Evolutionary conservation across 2,329 filamentous ascomycete genomes (phyloP), one percentile per base, ranked within the genome.

Genomic region (Phialocephala subalpina): DNA sequence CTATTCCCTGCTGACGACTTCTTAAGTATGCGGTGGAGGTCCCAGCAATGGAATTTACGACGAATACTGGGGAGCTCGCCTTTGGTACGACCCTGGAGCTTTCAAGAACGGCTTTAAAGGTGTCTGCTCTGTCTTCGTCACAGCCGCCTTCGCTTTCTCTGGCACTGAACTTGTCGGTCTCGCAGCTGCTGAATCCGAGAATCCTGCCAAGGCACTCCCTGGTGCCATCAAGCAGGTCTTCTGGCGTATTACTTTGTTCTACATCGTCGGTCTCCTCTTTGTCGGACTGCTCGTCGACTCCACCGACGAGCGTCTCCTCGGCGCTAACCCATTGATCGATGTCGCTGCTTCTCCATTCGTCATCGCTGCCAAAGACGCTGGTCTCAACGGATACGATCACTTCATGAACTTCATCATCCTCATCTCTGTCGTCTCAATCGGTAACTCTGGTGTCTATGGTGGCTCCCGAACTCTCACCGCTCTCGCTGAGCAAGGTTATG

Each of bases 361-460:
- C 73, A 96, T 97, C 73, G 92, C 94, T 70, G 97, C 97, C 73
- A 84, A 91, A 71, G 90, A 93, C 69, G 93, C 93, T 2, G 90
- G 92, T n/a, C 96, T 97, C 72, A 80, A 86, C 57, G 90, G 90
- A 1, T 86, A 97, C 2, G 92, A 93, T 2, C 93, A 90, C 0
- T 87, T 97, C 67, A 96, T 97, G 91, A 97, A 97, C 79, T 89
- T 89, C 42, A 92, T 97, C 69, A 97, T 97, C 77, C 88, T 97
- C 76, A 88, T 97, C 67, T 92, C 94, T 29, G 93, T 97, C 33
- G 82, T 97, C 36, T 96, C 93, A 0, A 94, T 97, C 67, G 93
- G 93, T 65, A 97, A 97, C 79, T 95, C 92, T 14, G 90, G 93
- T 70, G 91, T 97, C 67, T 97, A 97, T 74, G 94, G 93, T 53